Conservation (phyloP, 208 protist species). For the Kentomonas sorsogonicus region DNA sequence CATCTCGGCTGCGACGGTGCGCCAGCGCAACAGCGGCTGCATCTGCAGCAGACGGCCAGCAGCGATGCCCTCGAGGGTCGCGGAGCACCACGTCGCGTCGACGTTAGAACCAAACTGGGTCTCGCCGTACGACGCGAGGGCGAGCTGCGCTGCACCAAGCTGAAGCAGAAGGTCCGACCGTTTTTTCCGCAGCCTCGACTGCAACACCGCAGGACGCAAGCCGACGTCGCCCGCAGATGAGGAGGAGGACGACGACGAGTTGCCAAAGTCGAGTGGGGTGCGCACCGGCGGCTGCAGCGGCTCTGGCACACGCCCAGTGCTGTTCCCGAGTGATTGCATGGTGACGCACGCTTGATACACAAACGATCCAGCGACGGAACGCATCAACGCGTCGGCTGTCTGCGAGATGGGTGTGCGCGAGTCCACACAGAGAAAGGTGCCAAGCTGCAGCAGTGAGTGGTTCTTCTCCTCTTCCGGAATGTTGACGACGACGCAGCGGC, state of each 20-base stretch:
- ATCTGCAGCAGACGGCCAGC: conserved; percentile 65
- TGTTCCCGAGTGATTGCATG: too few species aligned
- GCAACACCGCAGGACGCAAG: too few species aligned
- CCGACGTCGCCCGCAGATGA: too few species aligned
- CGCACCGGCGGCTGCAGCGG: too few species aligned
- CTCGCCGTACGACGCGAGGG: conserved; percentile 48
- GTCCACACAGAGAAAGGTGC: neutral
- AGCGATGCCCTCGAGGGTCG: conserved; percentile 75
- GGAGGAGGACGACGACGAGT: too few species aligned
- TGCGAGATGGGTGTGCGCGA: neutral
- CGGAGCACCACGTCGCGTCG: conserved; percentile 69
- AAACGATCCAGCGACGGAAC: neutral
- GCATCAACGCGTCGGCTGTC: neutral
- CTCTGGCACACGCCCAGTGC: too few species aligned
- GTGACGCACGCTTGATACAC: too few species aligned
- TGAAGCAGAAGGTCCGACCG: conserved; percentile 59
- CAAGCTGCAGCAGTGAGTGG: conserved; percentile 8
- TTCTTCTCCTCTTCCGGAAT: conserved; percentile 14
- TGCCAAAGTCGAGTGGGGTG: too few species aligned
- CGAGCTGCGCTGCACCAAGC: conserved; percentile 52
- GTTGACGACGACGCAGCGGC: conserved; percentile 75
- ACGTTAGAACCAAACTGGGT: conserved; percentile 49
- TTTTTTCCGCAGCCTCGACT: conserved; percentile 41
- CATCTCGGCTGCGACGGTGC: conserved; percentile 19
- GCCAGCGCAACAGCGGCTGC: conserved; percentile 21